Percentiles rank a stretch among this genome's conserved stretches.
Conservation (phyloP, 371 early-diverging fungal genomes). For the Mortierella sp. region DNA sequence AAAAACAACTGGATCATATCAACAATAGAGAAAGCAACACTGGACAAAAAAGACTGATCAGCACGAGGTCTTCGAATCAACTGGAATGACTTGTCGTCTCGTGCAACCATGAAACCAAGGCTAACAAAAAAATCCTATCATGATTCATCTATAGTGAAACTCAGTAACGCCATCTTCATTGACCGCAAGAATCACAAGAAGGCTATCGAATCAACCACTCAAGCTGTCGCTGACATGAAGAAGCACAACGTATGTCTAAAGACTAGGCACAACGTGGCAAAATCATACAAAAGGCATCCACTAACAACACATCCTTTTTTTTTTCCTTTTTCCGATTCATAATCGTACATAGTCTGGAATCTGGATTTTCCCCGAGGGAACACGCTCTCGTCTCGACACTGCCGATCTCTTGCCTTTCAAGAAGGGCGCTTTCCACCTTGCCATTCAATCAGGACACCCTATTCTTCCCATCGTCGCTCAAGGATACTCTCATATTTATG, state of each 20-base stretch:
- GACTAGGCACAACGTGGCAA: neutral
- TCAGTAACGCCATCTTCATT: constrained; percentile 88
- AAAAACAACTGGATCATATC: neutral
- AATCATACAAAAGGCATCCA: neutral
- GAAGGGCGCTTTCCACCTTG: constrained; percentile 93
- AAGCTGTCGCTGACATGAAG: constrained; percentile 82
- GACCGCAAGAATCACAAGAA: constrained; percentile 86
- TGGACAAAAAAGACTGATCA: neutral
- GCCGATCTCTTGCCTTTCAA: constrained; percentile 91
- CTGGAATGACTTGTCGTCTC: neutral
- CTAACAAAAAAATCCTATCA: neutral
- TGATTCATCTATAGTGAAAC: constrained; percentile 65
- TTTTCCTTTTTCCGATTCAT: neutral
- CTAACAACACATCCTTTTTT: neutral
- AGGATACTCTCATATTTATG: constrained; percentile 83
- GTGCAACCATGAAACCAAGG: neutral
- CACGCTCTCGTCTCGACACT: constrained; percentile 81
- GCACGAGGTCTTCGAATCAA: neutral
- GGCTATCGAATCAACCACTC: constrained; percentile 83
- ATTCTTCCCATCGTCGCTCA: constrained; percentile 92
- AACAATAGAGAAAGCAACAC: neutral
- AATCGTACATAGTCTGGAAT: constrained; percentile 71
- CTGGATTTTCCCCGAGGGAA: constrained; percentile 96
- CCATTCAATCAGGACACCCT: constrained; percentile 88
- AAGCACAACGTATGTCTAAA: constrained; percentile 74